Evolutionary conservation across 805 yeast species (phyloP), one percentile per base, ranked within the genome.

Genomic region (Pichia nakasei): DNA sequence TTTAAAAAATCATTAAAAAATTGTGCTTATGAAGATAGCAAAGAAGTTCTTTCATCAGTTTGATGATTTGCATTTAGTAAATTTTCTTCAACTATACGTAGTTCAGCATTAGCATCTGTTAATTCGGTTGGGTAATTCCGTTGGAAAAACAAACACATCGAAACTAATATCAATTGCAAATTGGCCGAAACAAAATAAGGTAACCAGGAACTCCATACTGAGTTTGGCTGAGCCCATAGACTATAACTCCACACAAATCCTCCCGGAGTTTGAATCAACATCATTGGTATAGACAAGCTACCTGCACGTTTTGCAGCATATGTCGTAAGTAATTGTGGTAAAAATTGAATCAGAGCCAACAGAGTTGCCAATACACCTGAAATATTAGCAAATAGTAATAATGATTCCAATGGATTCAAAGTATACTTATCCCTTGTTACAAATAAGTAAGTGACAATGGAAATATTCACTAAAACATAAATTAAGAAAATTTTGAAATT

Each of bases 211-310:
- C 91, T 81, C 95, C 95, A 86, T 48, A 76, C 76, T 1, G 91
- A 76, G 8, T 86, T 93, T 36, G 83, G 82, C 38, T 88, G 76
- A 47, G 75, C 59, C 43, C 76, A 82, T 42, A 86, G 65, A 1
- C 85, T 76, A n/a, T 76, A 69, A 2, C 93, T 75, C 84, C 91
- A 86, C 2, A 85, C 45, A 50, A 74, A 82, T 17, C 95, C 95
- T 15, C 96, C 96, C 0, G 96, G 96, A 18, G 94, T 85, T 59
- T 86, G 96, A 50, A 87, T 72, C 36, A 79, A 64, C 91, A 86
- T 83, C 87, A 84, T 85, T 7, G 78, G 74, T 11, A 85, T 67
- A 0, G 94, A 84, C 20, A 86, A 67, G 1, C 88, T 80, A 9
- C 95, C 96, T 0, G 94, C 80, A 50, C 80, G 88, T 54, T 82